phyloP scores from a whole-genome alignment of 2,329 filamentous ascomycete species.

The Fusarium cicatricum region DNA sequence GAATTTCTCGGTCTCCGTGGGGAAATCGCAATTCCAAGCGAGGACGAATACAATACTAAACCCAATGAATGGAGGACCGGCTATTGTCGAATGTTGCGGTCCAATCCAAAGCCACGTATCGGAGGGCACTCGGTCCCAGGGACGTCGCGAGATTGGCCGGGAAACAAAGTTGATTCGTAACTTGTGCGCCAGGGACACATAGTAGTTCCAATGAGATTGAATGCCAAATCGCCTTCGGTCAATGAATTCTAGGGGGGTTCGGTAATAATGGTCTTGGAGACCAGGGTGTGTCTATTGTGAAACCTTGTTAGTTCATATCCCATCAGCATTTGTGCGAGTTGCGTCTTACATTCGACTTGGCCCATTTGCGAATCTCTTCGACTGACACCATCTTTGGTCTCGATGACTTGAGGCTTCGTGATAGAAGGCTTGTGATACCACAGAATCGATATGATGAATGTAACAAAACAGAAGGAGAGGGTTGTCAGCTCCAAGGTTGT shows the following conservation, averaged over 20 bases:
- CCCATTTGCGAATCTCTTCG: constrained; percentile 22
- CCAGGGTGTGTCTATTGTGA: constrained; percentile 40
- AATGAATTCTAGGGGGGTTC: constrained; percentile 48
- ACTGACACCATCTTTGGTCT: constrained; percentile 13
- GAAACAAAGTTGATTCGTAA: constrained; percentile 24
- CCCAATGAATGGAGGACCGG: constrained; percentile 1
- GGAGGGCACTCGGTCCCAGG: constrained; percentile 39
- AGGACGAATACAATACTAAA: constrained; percentile 32
- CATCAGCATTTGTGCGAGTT: neutral
- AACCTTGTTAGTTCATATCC: too few relatives aligned
- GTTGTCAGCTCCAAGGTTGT: constrained; percentile 41
- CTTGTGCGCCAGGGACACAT: constrained; percentile 24
- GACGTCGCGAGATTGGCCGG: constrained; percentile 20
- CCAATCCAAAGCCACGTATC: constrained; percentile 25
- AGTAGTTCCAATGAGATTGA: constrained; percentile 37
- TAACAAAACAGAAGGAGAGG: constrained; percentile 37
- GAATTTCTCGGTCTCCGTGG: constrained; percentile 27
- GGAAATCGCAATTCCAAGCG: constrained; percentile 43
- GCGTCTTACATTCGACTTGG: too few relatives aligned
- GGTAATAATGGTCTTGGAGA: constrained; percentile 34
- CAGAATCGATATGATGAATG: constrained; percentile 27
- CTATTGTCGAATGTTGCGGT: neutral
- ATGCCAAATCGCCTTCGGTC: constrained; percentile 16
- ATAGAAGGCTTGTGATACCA: constrained; percentile 37
- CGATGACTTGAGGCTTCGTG: constrained; percentile 6